Base-by-base conservation (phyloP, 768 basidiomycete species). In the Favolaschia claudopus region DNA sequence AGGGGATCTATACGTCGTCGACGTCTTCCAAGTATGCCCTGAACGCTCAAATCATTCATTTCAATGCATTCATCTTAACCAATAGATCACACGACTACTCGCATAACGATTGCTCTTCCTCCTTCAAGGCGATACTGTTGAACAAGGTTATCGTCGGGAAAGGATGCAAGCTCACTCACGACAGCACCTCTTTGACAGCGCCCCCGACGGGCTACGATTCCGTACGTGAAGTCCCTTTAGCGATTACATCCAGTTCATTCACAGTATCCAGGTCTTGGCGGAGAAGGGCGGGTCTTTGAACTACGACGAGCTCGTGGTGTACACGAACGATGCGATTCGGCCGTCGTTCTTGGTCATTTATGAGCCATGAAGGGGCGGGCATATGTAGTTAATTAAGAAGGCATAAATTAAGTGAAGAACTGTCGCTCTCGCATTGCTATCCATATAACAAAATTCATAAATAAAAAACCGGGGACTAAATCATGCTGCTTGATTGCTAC, bases 121-220 rank as follows among this genome's bases (percentile, higher is more conserved):
- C 72, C 17, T 70, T 84, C 60, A 89, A 89, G 63, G 85, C 85
- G 0, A 87, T 91, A 34, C 78, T 91, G n/a, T 73, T 91, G 50
- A 90, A 89, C 72, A 90, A 89, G 66, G 89, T 91, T 19, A 76
- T 89, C 14, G 88, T 89, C 22, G 89, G 89, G 25, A 87, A 84
- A 64, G 88, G 87, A 5, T 85, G 80, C 65, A 91, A 89, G 71
- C 75, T 89, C 75, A 77, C 81, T 27, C 81, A 84, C 17, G 85
- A 89, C 62, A 84, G 80, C 61, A 79, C 83, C 5, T 73, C 70
- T 4, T 64, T 91, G 36, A 86, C 83, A 0, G 71, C 83, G 1
- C 83, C 89, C 22, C 89, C 89, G 31, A 49, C 79, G 43, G 88
- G 88, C 8, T 89, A 81, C 63, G 88, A 90, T 68, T 89, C 88